phyloP scores from a whole-genome alignment of 2,329 filamentous ascomycete genomes.

The Talaromyces sp. region DNA sequence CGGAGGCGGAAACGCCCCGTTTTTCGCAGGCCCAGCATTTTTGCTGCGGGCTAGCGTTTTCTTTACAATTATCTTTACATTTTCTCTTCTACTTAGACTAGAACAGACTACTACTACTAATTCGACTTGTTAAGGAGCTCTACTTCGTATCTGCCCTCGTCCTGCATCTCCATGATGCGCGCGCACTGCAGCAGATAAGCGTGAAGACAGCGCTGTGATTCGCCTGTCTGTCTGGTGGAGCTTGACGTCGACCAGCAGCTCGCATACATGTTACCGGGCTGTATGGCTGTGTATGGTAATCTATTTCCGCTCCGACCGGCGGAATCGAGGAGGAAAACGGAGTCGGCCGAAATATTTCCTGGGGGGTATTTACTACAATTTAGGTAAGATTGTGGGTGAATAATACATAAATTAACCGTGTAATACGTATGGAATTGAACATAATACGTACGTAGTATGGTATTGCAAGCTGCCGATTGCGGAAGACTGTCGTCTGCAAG shows the following conservation, averaged over 20 bases:
- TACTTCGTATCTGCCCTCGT: background rate
- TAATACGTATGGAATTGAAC: too few species aligned
- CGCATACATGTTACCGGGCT: background rate
- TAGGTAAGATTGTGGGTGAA: too few species aligned
- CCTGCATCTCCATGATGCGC: background rate
- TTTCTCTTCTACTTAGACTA: background rate
- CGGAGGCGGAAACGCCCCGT: slow-evolving; percentile 5
- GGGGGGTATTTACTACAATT: too few species aligned
- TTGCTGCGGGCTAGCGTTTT: background rate
- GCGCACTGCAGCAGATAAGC: background rate
- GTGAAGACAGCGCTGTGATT: background rate
- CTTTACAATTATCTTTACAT: background rate
- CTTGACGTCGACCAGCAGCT: background rate
- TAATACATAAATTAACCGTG: too few species aligned
- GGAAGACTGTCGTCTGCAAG: background rate
- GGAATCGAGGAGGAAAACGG: background rate
- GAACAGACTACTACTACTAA: too few species aligned
- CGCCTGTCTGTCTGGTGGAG: background rate
- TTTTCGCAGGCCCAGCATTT: background rate
- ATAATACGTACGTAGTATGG: too few species aligned
- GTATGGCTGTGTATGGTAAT: background rate
- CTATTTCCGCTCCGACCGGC: background rate
- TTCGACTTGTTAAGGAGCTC: too few species aligned
- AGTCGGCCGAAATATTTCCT: background rate
- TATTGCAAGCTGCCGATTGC: background rate